These are phyloP conservation scores for Penicillium pancosmium DNA, from an alignment of 495 filamentous ascomycete species.

Conservation along the genomic window DNA sequence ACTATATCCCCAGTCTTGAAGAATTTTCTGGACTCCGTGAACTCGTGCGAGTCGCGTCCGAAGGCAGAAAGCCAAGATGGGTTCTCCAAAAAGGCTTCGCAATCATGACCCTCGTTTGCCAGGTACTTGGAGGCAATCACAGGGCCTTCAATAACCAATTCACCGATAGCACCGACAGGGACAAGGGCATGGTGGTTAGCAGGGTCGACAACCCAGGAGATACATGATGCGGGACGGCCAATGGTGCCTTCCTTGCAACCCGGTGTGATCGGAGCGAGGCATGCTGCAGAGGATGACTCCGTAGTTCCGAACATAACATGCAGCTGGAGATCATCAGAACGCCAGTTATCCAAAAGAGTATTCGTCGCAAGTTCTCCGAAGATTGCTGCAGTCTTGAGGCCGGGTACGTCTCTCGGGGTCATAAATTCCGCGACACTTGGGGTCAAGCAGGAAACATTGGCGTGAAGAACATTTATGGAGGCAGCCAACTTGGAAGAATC, in stretches of 20 bases:
- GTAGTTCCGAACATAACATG: conserved; percentile 40
- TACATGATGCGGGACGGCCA: conserved; percentile 28
- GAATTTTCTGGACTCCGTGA: conserved; percentile 14
- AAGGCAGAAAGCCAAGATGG: conserved; percentile 46
- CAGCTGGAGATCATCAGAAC: conserved; percentile 31
- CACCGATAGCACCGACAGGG: conserved; percentile 61
- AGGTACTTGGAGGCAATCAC: conserved; percentile 56
- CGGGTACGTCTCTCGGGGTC: conserved; percentile 41
- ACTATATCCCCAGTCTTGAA: conserved; percentile 58
- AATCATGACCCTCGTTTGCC: conserved; percentile 34
- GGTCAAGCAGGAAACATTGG: conserved; percentile 40
- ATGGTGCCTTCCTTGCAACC: conserved; percentile 19
- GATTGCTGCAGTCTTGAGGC: conserved; percentile 41
- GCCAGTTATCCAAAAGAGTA: conserved; percentile 20
- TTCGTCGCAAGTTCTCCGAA: conserved; percentile 32
- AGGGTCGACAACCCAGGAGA: conserved; percentile 60
- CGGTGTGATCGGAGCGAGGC: conserved; percentile 17
- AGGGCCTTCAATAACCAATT: conserved; percentile 64
- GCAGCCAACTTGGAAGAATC: conserved; percentile 28
- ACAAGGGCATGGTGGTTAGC: conserved; percentile 53
- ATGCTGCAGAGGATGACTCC: conserved; percentile 39
- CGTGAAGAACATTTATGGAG: conserved; percentile 38
- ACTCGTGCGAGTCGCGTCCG: not conserved
- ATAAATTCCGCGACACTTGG: conserved; percentile 53
- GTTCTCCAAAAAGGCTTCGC: conserved; percentile 49